Evolutionary conservation across 345 rosid genomes (phyloP).

Genomic region (Acer negundo): DNA sequence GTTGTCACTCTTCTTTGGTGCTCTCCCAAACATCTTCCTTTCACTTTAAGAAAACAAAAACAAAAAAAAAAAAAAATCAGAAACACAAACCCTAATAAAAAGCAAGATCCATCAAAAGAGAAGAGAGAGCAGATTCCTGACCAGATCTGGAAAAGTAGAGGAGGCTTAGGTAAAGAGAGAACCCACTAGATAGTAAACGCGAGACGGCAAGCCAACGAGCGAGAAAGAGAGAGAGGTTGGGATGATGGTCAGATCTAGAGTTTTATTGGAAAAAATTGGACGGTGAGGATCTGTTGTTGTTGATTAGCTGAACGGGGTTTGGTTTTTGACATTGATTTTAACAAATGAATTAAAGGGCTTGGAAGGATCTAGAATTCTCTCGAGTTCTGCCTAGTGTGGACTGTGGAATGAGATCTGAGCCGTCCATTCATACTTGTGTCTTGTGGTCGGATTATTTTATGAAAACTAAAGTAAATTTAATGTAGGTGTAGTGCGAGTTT

Average conservation of each 20-base stretch:
- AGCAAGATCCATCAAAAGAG: neutral
- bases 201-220: conserved; percentile 24
- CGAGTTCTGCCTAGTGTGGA: neutral
- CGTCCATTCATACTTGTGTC: conserved; percentile 15
- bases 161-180: conserved; percentile 14
- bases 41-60: neutral
- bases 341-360: neutral
- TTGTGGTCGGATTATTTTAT: neutral
- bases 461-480: too few relatives aligned
- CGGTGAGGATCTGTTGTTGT: conserved; percentile 36
- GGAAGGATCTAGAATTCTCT: conserved; percentile 45
- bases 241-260: neutral
- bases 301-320: neutral
- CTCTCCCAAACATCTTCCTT: conserved; percentile 58
- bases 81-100: neutral
- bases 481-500: neutral
- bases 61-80: neutral
- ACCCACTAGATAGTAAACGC: neutral
- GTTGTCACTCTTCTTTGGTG: conserved; percentile 70
- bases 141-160: conserved; percentile 4
- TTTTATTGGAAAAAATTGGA: conserved; percentile 18
- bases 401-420: conserved; percentile 22
- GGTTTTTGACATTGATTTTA: neutral
- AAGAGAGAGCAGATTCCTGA: neutral
- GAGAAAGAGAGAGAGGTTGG: conserved; percentile 5